Evolutionary conservation across 495 filamentous ascomycete genomes (phyloP).

Genomic region (Penicillium coffeae): DNA sequence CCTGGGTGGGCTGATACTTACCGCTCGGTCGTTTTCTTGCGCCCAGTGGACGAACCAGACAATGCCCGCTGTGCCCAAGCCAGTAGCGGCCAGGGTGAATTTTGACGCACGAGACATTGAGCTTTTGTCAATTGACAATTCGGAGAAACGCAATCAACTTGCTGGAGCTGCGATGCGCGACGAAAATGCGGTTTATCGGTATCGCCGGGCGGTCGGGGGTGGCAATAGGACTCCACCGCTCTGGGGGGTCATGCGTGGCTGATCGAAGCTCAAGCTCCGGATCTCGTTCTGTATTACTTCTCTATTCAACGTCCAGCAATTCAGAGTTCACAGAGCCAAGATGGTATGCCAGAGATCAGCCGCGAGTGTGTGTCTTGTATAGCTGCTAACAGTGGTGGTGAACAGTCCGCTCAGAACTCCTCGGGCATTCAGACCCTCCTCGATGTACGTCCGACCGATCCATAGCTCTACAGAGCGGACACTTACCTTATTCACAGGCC

Average conservation of each 20-base stretch:
- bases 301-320: constrained; percentile 6
- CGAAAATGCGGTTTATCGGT: constrained; percentile 25
- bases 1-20: constrained; percentile 34
- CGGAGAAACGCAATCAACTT: neutral
- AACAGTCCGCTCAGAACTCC: constrained; percentile 94
- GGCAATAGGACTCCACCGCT: constrained; percentile 38
- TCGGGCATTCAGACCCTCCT: constrained; percentile 97
- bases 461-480: neutral
- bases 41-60: constrained; percentile 84
- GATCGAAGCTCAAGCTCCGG: constrained; percentile 35
- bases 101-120: constrained; percentile 87
- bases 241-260: constrained; percentile 36
- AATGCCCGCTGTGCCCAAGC: constrained; percentile 68
- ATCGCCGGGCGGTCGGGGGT: constrained; percentile 31
- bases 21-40: constrained; percentile 82
- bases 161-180: neutral
- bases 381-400: constrained; percentile 25
- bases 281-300: constrained; percentile 13
- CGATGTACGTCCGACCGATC: constrained; percentile 65
- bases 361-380: no score
- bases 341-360: constrained; percentile 46
- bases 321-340: constrained; percentile 20
- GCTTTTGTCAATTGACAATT: neutral
- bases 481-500: constrained; percentile 57
- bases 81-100: constrained; percentile 73